Evolutionary conservation across 495 filamentous ascomycete genomes (phyloP).

Genomic region (Terfezia claveryi): DNA sequence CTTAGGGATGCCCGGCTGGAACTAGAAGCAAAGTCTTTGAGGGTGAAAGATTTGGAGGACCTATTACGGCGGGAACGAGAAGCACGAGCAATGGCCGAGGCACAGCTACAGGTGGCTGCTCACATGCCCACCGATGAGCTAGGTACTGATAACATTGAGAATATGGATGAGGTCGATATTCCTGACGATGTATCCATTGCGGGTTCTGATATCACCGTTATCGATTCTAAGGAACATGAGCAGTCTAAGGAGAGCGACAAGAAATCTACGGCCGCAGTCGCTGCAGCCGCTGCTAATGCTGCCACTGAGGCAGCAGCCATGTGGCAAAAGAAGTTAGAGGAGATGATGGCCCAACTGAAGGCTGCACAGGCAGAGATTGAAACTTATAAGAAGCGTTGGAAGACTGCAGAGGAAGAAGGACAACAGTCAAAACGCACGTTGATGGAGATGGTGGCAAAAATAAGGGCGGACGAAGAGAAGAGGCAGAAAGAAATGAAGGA

Average conservation of each 20-base stretch:
- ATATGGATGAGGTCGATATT: conserved; percentile 15
- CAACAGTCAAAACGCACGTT: conserved; percentile 45
- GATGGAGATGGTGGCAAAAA: conserved; percentile 70
- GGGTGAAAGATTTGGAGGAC: conserved; percentile 62
- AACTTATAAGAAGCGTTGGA: conserved; percentile 49
- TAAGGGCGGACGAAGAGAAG: conserved; percentile 42
- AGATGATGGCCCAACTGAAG: conserved; percentile 63
- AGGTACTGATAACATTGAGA: conserved; percentile 3
- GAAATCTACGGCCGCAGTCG: conserved; percentile 12
- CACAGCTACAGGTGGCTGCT: conserved; percentile 33
- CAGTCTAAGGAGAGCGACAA: conserved; percentile 9
- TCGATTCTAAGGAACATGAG: conserved; percentile 2
- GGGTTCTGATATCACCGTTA: conserved; percentile 20
- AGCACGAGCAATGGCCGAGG: conserved; percentile 64
- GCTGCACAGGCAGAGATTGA: conserved; percentile 63
- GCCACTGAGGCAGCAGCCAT: conserved; percentile 27
- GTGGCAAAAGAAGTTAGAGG: conserved; percentile 53
- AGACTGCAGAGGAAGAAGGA: conserved; percentile 56
- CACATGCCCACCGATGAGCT: conserved; percentile 10
- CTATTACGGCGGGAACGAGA: conserved; percentile 55
- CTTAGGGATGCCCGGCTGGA: conserved; percentile 59
- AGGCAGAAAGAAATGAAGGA: conserved; percentile 9
- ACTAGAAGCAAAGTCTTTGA: conserved; percentile 53
- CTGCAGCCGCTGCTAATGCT: conserved; percentile 18
- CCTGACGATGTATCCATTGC: conserved; percentile 19